Conservation (phyloP, 23 red algal genomes). For the Chondrus crispus region DNA sequence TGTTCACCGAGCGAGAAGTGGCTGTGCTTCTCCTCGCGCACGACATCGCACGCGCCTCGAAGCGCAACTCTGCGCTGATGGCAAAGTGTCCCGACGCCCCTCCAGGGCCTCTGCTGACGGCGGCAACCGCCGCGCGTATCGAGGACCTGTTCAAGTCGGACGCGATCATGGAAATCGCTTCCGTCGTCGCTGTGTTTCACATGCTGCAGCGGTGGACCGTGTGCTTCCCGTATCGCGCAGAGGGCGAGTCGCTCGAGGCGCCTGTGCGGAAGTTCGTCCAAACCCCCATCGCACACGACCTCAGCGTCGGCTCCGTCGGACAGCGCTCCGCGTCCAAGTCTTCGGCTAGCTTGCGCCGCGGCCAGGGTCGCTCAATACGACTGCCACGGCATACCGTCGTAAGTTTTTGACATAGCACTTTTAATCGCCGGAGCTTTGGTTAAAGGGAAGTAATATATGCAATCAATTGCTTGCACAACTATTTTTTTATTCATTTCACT, state of each 20-base stretch:
- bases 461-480: too few species aligned
- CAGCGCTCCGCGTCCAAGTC: conserved; percentile 27
- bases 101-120: not conserved
- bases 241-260: conserved; percentile 39
- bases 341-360: conserved; percentile 14
- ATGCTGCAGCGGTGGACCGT: conserved; percentile 41
- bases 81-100: conserved; percentile 22
- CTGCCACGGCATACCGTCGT: conserved; percentile 49
- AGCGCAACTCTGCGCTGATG: not conserved
- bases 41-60: conserved; percentile 33
- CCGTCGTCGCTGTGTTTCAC: conserved; percentile 42
- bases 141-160: conserved; percentile 32
- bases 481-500: too few species aligned
- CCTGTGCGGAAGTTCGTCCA: conserved; percentile 43
- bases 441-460: too few species aligned
- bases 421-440: too few species aligned
- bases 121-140: conserved; percentile 6
- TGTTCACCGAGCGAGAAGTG: conserved; percentile 37
- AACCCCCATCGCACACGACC: conserved; percentile 10
- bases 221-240: conserved; percentile 53
- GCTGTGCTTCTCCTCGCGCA: conserved; percentile 43
- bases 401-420: too few species aligned
- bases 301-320: conserved; percentile 42
- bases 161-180: conserved; percentile 44
- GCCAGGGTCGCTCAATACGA: conserved; percentile 37